Conservation (phyloP, 2,329 filamentous ascomycete species). For the Pseudogymnoascus sp. region DNA sequence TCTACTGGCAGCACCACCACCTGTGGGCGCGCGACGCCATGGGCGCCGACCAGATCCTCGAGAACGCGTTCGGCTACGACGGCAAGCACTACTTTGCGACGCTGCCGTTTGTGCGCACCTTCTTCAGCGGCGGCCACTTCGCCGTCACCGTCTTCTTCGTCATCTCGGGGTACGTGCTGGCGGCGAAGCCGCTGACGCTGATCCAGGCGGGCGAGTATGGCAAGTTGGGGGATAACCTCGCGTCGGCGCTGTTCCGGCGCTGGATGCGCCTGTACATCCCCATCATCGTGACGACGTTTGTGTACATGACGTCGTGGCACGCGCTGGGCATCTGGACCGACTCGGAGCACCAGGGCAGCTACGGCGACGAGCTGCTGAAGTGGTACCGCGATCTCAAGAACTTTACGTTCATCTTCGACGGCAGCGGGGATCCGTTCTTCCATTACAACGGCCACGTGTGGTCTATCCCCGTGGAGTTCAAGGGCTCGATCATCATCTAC, state of each 20-base stretch:
- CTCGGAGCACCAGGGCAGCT: neutral
- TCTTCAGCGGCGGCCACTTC: slow-evolving; percentile 36
- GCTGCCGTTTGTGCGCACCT: slow-evolving; percentile 34
- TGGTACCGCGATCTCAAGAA: slow-evolving; percentile 1
- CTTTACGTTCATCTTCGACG: neutral
- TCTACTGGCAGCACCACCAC: slow-evolving; percentile 37
- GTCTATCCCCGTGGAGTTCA: slow-evolving; percentile 56
- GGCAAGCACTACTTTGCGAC: slow-evolving; percentile 32
- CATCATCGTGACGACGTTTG: slow-evolving; percentile 35
- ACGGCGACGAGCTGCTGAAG: neutral
- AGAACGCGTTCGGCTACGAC: slow-evolving; percentile 24
- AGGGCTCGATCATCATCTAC: slow-evolving; percentile 57
- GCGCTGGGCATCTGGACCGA: neutral
- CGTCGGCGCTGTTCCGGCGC: slow-evolving; percentile 39
- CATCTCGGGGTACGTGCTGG: slow-evolving; percentile 41
- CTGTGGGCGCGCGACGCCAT: slow-evolving; percentile 31
- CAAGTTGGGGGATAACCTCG: slow-evolving; percentile 32
- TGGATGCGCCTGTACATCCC: slow-evolving; percentile 40
- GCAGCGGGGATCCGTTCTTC: neutral
- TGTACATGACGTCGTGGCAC: slow-evolving; percentile 15
- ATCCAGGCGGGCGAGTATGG: slow-evolving; percentile 33
- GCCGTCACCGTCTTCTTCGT: slow-evolving; percentile 46
- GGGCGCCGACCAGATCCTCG: slow-evolving; percentile 24
- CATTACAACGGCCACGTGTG: slow-evolving; percentile 40
- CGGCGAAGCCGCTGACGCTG: slow-evolving; percentile 35